Evolutionary conservation across 805 yeast species (phyloP).

Genomic region (Candida broadrunensis): DNA sequence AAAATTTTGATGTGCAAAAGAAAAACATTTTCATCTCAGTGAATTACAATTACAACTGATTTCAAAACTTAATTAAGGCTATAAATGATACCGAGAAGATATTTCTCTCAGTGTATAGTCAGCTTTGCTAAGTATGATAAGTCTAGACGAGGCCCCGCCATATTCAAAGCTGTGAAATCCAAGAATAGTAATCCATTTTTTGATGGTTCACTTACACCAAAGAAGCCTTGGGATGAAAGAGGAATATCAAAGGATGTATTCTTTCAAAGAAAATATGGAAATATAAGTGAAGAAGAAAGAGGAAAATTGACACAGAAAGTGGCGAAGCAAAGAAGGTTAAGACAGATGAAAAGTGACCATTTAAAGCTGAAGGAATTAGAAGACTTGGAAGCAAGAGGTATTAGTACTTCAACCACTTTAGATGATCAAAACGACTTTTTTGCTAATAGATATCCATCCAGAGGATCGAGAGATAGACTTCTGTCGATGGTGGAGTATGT

Average conservation of each 20-base stretch:
- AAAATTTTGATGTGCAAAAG: too few relatives aligned
- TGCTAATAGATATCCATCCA: not conserved
- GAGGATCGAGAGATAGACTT: slow-evolving; percentile 17
- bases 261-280: slow-evolving; percentile 33
- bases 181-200: not conserved
- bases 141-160: not conserved
- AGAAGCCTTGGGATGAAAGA: slow-evolving; percentile 32
- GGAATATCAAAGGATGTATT: slow-evolving; percentile 38
- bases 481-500: slow-evolving; percentile 62
- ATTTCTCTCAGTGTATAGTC: not conserved
- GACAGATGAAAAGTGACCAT: slow-evolving; percentile 16
- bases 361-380: not conserved
- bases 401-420: not conserved
- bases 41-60: too few relatives aligned
- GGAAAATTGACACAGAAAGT: slow-evolving; percentile 26
- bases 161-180: not conserved
- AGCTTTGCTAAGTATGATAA: not conserved
- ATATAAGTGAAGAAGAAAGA: slow-evolving; percentile 23
- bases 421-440: not conserved
- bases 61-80: too few relatives aligned
- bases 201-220: not conserved
- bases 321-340: slow-evolving; percentile 25
- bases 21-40: too few relatives aligned
- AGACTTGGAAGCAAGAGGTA: slow-evolving; percentile 1
- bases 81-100: not conserved